A percentile compares a stretch with the other conserved stretches of the same genome.
Evolutionary conservation across 306 rosid genomes (phyloP).

Genomic region (Sechiopsis laciniata): DNA sequence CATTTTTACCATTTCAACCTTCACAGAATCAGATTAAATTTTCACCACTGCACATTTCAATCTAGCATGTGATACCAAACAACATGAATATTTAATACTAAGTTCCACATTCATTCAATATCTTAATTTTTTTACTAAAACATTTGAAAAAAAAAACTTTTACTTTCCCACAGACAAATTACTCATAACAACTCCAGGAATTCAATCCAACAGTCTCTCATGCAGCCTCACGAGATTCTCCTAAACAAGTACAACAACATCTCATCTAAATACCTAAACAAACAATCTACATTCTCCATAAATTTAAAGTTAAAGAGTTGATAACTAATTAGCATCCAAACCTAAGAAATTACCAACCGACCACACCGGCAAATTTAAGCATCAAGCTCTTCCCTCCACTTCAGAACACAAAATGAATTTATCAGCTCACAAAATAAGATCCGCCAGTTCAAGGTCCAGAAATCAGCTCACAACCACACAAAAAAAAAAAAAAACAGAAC

Average conservation of each 20-base stretch:
- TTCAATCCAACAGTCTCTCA: neutral
- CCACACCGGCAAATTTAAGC: neutral
- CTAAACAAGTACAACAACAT: too few species aligned
- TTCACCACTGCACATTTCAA: neutral
- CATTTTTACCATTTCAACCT: neutral
- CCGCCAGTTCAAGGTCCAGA: neutral
- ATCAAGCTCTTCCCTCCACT: neutral
- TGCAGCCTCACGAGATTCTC: neutral
- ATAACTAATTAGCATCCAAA: neutral
- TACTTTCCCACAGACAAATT: neutral
- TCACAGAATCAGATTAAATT: neutral
- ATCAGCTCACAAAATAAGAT: conserved; percentile 1
- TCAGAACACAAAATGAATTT: neutral
- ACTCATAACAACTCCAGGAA: neutral
- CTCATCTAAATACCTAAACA: too few species aligned
- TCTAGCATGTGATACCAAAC: conserved; percentile 4
- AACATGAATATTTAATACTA: neutral
- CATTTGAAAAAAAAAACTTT: neutral
- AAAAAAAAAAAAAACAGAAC: neutral
- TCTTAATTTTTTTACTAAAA: neutral
- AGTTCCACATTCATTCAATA: neutral
- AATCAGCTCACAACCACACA: neutral
- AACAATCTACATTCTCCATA: neutral
- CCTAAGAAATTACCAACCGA: neutral
- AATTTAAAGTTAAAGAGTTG: neutral